A percentile compares a stretch with the other conserved stretches of the same genome.
These are phyloP conservation scores for Teunomyces aglyptinius DNA, from an alignment of 805 yeast species.

Conservation along the genomic window DNA sequence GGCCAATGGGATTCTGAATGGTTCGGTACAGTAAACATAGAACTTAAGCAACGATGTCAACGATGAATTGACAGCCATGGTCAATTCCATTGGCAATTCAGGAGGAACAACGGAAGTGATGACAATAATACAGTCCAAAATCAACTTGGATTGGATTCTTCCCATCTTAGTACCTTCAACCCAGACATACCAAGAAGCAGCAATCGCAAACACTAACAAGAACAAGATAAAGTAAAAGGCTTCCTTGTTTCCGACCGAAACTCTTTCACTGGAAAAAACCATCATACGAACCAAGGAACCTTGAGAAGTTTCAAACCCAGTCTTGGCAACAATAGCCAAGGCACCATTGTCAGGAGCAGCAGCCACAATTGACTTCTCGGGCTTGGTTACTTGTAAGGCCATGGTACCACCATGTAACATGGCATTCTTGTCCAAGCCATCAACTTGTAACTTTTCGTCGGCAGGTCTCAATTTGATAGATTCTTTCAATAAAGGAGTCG, in stretches of 20 bases:
- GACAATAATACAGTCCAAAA: conserved; percentile 92
- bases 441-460: conserved; percentile 64
- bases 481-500: conserved; percentile 94
- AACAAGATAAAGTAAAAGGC: conserved; percentile 90
- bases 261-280: conserved; percentile 96
- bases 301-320: conserved; percentile 98
- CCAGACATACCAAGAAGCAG: conserved; percentile 98
- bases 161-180: conserved; percentile 95
- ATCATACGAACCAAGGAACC: conserved; percentile 96
- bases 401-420: conserved; percentile 94
- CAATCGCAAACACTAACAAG: conserved; percentile 84
- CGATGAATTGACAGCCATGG: conserved; percentile 95
- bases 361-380: conserved; percentile 51
- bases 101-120: conserved; percentile 98
- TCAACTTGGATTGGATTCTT: conserved; percentile 88
- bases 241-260: conserved; percentile 93
- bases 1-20: conserved; percentile 95
- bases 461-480: conserved; percentile 81
- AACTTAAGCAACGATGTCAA: conserved; percentile 82
- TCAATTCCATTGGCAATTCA: conserved; percentile 97
- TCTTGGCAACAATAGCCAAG: conserved; percentile 81
- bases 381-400: conserved; percentile 84
- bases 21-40: conserved; percentile 95
- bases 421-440: conserved; percentile 86
- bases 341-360: conserved; percentile 91